Evolutionary conservation across 345 rosid genomes (phyloP), one percentile per base, ranked within the genome.

Genomic region (Anacardium occidentale): DNA sequence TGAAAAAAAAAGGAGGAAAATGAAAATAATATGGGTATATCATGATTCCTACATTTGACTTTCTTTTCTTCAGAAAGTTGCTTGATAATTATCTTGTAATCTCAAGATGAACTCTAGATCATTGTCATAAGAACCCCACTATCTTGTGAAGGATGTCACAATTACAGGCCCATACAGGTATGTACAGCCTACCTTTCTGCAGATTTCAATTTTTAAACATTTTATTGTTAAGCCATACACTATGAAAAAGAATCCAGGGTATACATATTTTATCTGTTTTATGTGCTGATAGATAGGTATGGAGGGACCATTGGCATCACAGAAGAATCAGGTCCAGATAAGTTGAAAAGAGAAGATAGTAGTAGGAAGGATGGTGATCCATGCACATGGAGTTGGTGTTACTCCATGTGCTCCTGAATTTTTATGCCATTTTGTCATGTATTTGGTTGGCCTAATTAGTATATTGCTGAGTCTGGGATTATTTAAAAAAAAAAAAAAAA

Each of bases 331-430:
- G 0, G 12, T 42, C 29, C 15, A 61, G 29, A 29, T 42, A 61
- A 52, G 74, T 69, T 37, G 61, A 66, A 10, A 42, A 14, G 40
- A 18, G 74, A 62, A 64, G 64, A 65, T 18, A 78, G 66, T 62
- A n/a, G 29, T 4, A 74, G 62, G 58, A 78, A 69, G 18, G 70
- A 42, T 63, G 65, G 42, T 66, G 66, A 52, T 69, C 60, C 47
- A 40, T 71, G 74, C 69, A 58, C 77, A 69, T 65, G 79, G 61
- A 58, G 55, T 34, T n/a, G 57, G 65, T 74, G 54, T 21, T 71
- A 25, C 40, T 50, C 77, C 75, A 42, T 64, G 72, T 75, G 64
- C 10, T 68, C 44, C 34, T 34, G 42, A 34, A 47, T 53, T 53
- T 22, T 21, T 44, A 53, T 40, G 45, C 34, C 18, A 13, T 20